Conservation (phyloP, 495 filamentous ascomycete genomes). For the Talaromyces adpressus region DNA sequence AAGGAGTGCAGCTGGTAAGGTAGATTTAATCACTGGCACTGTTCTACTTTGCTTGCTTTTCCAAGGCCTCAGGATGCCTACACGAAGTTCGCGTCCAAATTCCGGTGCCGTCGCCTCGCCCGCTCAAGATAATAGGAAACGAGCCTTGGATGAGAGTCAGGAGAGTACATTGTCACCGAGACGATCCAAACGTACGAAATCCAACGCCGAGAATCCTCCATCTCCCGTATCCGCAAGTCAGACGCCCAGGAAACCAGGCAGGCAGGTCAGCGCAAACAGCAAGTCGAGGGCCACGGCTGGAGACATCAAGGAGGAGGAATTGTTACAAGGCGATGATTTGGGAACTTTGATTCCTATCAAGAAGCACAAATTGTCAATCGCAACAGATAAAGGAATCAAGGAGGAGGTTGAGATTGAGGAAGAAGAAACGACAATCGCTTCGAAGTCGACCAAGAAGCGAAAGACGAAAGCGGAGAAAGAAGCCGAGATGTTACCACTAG, state of each 20-base stretch:
- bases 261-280: neutral
- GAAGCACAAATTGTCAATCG: neutral
- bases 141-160: conserved; percentile 19
- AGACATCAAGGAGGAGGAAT: neutral
- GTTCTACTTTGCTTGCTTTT: neutral
- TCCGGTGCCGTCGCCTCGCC: neutral
- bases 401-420: conserved; percentile 4
- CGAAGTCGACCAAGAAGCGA: conserved; percentile 7
- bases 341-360: neutral
- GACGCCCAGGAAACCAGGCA: neutral
- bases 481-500: conserved; percentile 54
- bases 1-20: neutral
- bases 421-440: neutral
- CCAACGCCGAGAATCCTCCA: conserved; percentile 10
- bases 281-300: neutral
- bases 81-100: neutral
- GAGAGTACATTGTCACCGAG: conserved; percentile 23
- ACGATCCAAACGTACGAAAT: conserved; percentile 33
- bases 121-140: conserved; percentile 11
- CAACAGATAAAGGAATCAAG: neutral
- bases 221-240: neutral
- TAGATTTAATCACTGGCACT: neutral
- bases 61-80: neutral
- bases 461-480: conserved; percentile 39
- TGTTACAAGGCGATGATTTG: neutral